These are phyloP conservation scores for Kandelia obovata DNA, from an alignment of 345 rosid genomes.

Conservation along the genomic window DNA sequence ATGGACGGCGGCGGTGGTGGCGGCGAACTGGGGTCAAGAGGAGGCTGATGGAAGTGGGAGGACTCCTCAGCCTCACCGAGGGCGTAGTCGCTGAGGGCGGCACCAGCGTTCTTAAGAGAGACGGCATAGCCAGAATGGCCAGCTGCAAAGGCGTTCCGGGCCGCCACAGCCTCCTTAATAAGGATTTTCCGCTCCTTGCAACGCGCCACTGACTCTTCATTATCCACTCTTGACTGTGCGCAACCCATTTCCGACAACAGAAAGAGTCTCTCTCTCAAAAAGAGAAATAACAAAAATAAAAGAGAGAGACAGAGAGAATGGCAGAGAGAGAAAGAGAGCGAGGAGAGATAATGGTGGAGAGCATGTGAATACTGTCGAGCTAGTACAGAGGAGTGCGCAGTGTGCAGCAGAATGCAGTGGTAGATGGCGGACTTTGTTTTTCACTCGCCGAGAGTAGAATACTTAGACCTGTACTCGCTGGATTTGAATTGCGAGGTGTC, in stretches of 20 bases:
- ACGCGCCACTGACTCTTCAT: conserved; percentile 79
- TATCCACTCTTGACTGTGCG: conserved; percentile 82
- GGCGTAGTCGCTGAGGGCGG: conserved; percentile 84
- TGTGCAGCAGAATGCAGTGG: not conserved
- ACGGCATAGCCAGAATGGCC: conserved; percentile 72
- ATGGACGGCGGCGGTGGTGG: conserved; percentile 39
- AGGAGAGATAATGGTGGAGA: conserved; percentile 1
- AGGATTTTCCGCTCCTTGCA: conserved; percentile 70
- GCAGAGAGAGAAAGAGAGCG: not conserved
- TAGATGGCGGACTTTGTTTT: not conserved
- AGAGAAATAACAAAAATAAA: not conserved
- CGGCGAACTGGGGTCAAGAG: conserved; percentile 14
- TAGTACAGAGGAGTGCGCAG: not conserved
- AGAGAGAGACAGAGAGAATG: not conserved
- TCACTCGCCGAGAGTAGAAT: conserved; percentile 23
- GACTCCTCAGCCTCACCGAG: conserved; percentile 64
- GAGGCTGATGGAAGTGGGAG: conserved; percentile 24
- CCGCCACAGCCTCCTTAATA: conserved; percentile 80
- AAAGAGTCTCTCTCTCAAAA: not conserved
- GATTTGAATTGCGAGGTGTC: conserved; percentile 18
- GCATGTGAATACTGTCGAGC: not conserved
- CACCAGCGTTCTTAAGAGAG: conserved; percentile 78
- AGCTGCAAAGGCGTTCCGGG: conserved; percentile 81
- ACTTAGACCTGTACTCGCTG: conserved; percentile 29
- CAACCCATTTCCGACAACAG: conserved; percentile 57